Base-by-base conservation (phyloP, 2,329 filamentous ascomycete genomes). In the Colletotrichum musicola region DNA sequence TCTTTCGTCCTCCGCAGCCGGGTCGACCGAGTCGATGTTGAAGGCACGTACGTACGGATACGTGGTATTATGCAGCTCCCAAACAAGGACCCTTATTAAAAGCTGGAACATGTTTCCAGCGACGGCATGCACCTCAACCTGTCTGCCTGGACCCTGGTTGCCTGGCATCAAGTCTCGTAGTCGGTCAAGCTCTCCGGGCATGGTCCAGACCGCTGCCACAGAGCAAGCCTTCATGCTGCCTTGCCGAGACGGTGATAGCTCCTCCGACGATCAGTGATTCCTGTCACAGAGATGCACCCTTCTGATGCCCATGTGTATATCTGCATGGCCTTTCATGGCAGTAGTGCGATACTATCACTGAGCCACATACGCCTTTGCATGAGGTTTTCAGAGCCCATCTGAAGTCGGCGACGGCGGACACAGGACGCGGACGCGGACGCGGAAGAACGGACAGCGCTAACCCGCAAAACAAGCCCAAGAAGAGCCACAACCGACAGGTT, bases 181-280 rank as follows among this genome's bases (percentile, higher is more conserved):
- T 35, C 10, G 6, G 30, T 35, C 30, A 35, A 35, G 30, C 30
- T 35, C 30, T 35, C 30, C 30, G 30, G 18, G 58, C 35, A 4
- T 55, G 59, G 64, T 53, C 59, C 25, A 63, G 64, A 57, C 64
- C 59, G 46, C 59, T n/a, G 38, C 40, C 59, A 20, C 59, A 20
- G 10, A 4, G 16, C 42, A 58, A 50, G 25, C 9, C 18, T 25
- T 35, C 27, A 9, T 9, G 6, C 46, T 14, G 47, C 42, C 20
- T 9, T 40, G 55, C 38, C 44, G 57, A 55, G 57, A 62, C 58
- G 42, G 42, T 51, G 50, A 10, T 47, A 55, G 18, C 44, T 50
- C 20, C 57, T 62, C 57, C 57, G 50, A 42, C n/a, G 50, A 35
- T 22, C 22, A 25, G 49, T 35, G 30, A 35, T 35, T 9, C 30